Base-by-base conservation (phyloP, 192 early-diverging fungal genomes). In the Coemansia sp. region DNA sequence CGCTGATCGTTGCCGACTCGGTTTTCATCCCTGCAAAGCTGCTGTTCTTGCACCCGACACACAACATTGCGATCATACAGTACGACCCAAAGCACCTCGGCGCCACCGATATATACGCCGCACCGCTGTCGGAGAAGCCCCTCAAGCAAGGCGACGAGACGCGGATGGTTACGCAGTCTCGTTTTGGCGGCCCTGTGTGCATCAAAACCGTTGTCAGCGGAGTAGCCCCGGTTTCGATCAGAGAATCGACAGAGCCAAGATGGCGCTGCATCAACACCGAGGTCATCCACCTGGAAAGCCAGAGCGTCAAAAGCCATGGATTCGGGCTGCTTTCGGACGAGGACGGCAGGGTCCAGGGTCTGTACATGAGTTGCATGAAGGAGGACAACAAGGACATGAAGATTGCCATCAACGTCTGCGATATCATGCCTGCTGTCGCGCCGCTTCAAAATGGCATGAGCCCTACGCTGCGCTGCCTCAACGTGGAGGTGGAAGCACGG, bases 11-110 rank as follows among this genome's bases (percentile, higher is more conserved):
- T 73, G 93, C 89, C 45, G 91, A 94, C 66, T 88, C 88, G 34
- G 87, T 94, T n/a, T 89, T 92, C 45, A 89, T 98, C 62, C 95
- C 93, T 0, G 96, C 87, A 19, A 87, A 87, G 62, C 75, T 95
- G 45, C 65, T 89, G 7, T 93, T 92, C 63, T 54, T 92, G 43
- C 96, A 98, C 60, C 96, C 95, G 1, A 88, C 88, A 1, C 90
- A 94, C 67, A 96, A 94, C 83, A 91, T 91, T 82, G 88, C 89
- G 2, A 84, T 98, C 36, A 35, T 98, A 11, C 86, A 86, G 35
- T 98, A 93, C 67, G 89, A 98, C 54, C 84, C 92, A 23, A 65
- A 59, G 13, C 76, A 90, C 8, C 69, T 95, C 57, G 93, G 90
- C 19, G 70, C 87, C 9, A 93, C 91, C 9, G 89, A 93, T 15